Conservation (phyloP, 768 basidiomycete species). For the Tricholoma terreum region DNA sequence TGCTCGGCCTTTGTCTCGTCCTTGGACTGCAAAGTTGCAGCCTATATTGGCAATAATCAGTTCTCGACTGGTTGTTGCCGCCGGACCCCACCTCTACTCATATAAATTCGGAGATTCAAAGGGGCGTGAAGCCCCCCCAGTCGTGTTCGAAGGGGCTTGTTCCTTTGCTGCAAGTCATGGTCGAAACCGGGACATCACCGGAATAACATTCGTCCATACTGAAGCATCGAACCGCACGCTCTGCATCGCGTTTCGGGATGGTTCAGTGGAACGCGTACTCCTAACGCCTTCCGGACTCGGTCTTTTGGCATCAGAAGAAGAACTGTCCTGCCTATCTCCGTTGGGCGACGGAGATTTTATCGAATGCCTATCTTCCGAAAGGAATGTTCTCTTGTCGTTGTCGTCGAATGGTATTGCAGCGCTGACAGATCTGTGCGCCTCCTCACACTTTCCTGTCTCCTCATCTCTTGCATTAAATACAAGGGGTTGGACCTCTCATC, state of each 20-base stretch:
- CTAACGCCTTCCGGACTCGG: slow-evolving; percentile 16
- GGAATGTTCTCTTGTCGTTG: slow-evolving; percentile 48
- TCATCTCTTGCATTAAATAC: slow-evolving; percentile 40
- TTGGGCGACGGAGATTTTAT: slow-evolving; percentile 46
- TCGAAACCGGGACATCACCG: slow-evolving; percentile 49
- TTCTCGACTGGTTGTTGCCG: slow-evolving; percentile 58
- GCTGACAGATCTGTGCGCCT: slow-evolving; percentile 22
- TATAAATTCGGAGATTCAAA: slow-evolving; percentile 44
- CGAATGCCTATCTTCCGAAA: slow-evolving; percentile 52
- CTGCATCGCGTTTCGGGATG: slow-evolving; percentile 59
- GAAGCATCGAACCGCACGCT: slow-evolving; percentile 41
- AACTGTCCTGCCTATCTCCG: slow-evolving; percentile 9
- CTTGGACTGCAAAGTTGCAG: slow-evolving; percentile 56
- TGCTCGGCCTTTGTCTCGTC: slow-evolving; percentile 59
- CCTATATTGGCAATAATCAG: slow-evolving; percentile 54
- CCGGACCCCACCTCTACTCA: slow-evolving; percentile 54
- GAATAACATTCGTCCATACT: slow-evolving; percentile 47
- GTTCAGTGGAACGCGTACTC: slow-evolving; percentile 48
- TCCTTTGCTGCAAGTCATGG: slow-evolving; percentile 33
- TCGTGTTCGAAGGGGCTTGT: slow-evolving; percentile 46
- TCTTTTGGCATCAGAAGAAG: slow-evolving; percentile 18
- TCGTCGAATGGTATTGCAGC: slow-evolving; percentile 53
- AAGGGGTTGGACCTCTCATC: slow-evolving; percentile 63
- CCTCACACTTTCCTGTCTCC: slow-evolving; percentile 17
- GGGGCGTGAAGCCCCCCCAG: slow-evolving; percentile 35